Evolutionary conservation across 2,329 filamentous ascomycete species (phyloP).

Genomic region (Botrytis elliptica): DNA sequence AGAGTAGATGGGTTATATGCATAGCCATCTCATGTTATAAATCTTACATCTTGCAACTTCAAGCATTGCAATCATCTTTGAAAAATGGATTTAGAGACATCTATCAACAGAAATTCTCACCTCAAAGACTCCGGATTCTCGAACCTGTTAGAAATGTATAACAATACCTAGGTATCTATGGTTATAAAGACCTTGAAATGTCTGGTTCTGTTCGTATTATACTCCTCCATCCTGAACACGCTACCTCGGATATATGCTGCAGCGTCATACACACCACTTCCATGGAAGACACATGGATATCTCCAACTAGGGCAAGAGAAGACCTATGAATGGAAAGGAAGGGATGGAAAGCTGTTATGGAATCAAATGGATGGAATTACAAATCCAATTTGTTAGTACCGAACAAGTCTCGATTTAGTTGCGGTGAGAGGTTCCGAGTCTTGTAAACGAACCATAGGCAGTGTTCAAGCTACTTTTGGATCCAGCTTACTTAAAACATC

Average conservation of each 20-base stretch:
- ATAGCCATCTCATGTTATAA: not conserved
- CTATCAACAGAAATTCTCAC: not conserved
- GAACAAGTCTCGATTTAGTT: not conserved
- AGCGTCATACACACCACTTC: not conserved
- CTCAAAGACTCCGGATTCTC: not conserved
- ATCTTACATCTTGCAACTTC: not conserved
- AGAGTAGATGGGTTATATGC: not conserved
- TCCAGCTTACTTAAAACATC: not conserved
- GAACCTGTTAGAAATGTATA: not conserved
- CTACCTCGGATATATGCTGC: not conserved
- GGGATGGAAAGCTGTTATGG: not conserved
- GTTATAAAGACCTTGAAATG: not conserved
- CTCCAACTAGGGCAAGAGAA: not conserved
- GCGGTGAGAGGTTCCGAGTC: not conserved
- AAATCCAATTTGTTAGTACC: not conserved
- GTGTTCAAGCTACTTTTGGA: not conserved
- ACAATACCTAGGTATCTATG: not conserved
- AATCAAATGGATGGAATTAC: not conserved
- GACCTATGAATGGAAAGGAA: not conserved
- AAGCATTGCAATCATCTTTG: not conserved
- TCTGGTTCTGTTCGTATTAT: not conserved
- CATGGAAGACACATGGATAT: not conserved
- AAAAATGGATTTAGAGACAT: not conserved
- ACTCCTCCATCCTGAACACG: not conserved
- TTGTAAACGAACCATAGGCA: not conserved